Evolutionary conservation across 2,329 filamentous ascomycete species (phyloP), one percentile per base, ranked within the genome.

Genomic region (Trichoderma afroharzianum): DNA sequence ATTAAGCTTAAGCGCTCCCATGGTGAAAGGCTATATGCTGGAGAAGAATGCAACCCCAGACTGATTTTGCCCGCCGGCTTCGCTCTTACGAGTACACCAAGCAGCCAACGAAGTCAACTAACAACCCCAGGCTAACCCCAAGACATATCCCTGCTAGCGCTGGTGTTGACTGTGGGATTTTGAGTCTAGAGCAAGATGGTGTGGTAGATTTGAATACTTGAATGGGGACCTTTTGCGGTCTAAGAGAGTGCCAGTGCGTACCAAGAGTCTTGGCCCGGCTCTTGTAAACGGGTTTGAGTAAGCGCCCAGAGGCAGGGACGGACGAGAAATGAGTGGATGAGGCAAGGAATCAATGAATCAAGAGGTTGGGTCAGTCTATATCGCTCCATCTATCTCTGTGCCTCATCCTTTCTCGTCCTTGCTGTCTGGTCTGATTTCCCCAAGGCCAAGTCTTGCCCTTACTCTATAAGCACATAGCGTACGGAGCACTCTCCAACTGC

Each of bases 1-100:
- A 43, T 71, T 71, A 67, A 67, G 43, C 70, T 71, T 62, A 71
- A 71, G 55, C 63, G 24, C 36, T 36, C 53, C 64, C n/a, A 58
- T 30, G 47, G n/a, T 32, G n/a, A 68, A 50, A 43, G 36, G 26
- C 28, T 33, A 59, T 58, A 24, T 59, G 55, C 64, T 53, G 64
- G 64, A 47, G 55, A n/a, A 33, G 15, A 59, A 59, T 33, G 55
- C 55, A 33, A 59, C 33, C 53, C 24, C 53, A 24, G 30, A 57
- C 62, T 11, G 39, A 9, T 43, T 7, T 8, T 12, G 9, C 15
- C 36, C 8, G 28, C 30, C 4, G 21, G 30, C 63, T 36, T 55
- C 30, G 7, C 12, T 55, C 32, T 18, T 36, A 18, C n/a, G n/a
- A n/a, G n/a, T n/a, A n/a, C 58, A 36, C 11, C 47, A 21, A 7